Conservation (phyloP, 805 yeast species). For the Saccharomycopsis sp. region DNA sequence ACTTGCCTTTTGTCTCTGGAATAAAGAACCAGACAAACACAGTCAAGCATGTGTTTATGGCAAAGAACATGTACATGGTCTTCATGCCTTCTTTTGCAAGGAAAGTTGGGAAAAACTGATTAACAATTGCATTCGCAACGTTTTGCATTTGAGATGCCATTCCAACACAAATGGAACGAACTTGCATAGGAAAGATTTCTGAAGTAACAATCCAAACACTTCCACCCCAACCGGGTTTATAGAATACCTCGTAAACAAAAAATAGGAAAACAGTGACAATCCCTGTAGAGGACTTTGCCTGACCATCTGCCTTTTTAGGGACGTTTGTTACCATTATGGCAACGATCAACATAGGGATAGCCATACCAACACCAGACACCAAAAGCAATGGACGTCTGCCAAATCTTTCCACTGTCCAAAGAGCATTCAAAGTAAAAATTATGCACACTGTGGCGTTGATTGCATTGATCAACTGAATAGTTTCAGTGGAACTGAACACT, state of each 20-base stretch:
- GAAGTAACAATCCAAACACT: slow-evolving; percentile 59
- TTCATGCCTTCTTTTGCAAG: slow-evolving; percentile 62
- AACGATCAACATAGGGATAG: slow-evolving; percentile 50
- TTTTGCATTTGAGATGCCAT: slow-evolving; percentile 44
- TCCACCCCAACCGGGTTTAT: slow-evolving; percentile 72
- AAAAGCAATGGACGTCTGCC: slow-evolving; percentile 50
- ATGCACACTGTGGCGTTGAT: slow-evolving; percentile 15
- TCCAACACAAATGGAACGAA: slow-evolving; percentile 53
- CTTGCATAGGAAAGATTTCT: slow-evolving; percentile 61
- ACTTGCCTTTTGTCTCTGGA: slow-evolving; percentile 57
- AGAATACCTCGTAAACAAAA: slow-evolving; percentile 56
- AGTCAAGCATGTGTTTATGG: slow-evolving; percentile 34
- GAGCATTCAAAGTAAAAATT: slow-evolving; percentile 25
- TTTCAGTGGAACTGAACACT: slow-evolving; percentile 12
- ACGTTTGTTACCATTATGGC: slow-evolving; percentile 54
- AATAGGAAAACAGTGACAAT: slow-evolving; percentile 56
- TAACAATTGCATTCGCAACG: slow-evolving; percentile 19
- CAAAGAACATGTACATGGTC: slow-evolving; percentile 53
- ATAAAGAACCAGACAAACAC: slow-evolving; percentile 57
- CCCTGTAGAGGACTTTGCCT: slow-evolving; percentile 46
- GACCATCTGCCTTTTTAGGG: slow-evolving; percentile 34
- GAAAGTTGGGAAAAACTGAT: slow-evolving; percentile 43
- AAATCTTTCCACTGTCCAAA: slow-evolving; percentile 42
- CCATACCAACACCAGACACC: slow-evolving; percentile 48
- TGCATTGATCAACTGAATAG: slow-evolving; percentile 25